These are phyloP conservation scores for Phytophthora podocarpi DNA, from an alignment of 352 stramenopile genomes.

Conservation along the genomic window DNA sequence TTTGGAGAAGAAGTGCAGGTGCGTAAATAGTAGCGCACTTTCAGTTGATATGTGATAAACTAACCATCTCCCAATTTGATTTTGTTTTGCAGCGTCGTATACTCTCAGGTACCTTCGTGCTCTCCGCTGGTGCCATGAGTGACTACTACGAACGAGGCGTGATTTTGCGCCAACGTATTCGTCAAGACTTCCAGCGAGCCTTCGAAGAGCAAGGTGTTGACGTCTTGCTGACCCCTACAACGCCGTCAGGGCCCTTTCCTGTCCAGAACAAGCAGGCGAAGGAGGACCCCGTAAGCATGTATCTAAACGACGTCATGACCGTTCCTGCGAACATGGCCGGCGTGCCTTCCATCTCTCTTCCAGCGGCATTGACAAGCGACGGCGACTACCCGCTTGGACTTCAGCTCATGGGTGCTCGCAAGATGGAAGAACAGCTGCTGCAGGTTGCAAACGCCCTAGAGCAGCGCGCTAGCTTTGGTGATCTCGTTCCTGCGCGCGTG, in stretches of 20 bases:
- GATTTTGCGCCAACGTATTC: slow-evolving; percentile 78
- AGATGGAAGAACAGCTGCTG: slow-evolving; percentile 67
- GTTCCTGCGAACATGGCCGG: slow-evolving; percentile 90
- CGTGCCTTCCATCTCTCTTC: slow-evolving; percentile 85
- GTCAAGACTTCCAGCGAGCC: slow-evolving; percentile 69
- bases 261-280: slow-evolving; percentile 58
- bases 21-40: background rate
- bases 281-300: slow-evolving; percentile 84
- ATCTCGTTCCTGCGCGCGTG: slow-evolving; percentile 55
- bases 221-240: slow-evolving; percentile 87
- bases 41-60: background rate
- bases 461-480: slow-evolving; percentile 51
- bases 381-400: slow-evolving; percentile 73
- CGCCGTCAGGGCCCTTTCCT: slow-evolving; percentile 80
- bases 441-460: slow-evolving; percentile 71
- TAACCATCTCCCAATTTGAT: background rate
- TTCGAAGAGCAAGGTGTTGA: slow-evolving; percentile 74
- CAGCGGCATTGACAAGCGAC: slow-evolving; percentile 60
- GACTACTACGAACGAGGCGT: slow-evolving; percentile 92
- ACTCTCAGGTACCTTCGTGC: slow-evolving; percentile 90
- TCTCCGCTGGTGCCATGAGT: slow-evolving; percentile 86
- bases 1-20: slow-evolving; percentile 94
- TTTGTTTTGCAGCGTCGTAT: slow-evolving; percentile 72
- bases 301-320: slow-evolving; percentile 94
- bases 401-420: slow-evolving; percentile 75